phyloP scores from a whole-genome alignment of 331 rosid genomes.

The Arachis monticola region DNA sequence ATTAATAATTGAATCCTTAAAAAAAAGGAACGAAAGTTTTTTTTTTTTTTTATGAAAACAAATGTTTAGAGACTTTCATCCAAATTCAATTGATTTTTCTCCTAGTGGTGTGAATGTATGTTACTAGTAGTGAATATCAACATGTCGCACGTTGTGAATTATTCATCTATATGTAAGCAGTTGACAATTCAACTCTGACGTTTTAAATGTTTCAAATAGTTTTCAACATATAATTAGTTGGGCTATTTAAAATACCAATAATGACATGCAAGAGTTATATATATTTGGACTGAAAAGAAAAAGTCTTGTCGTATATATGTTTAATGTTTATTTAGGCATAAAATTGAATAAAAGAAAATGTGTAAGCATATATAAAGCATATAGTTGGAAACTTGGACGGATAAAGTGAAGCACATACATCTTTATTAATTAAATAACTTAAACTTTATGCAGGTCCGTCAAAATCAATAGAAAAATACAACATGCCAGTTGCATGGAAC shows the following conservation, averaged over 20 bases:
- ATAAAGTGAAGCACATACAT: background rate
- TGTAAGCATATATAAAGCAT: too few species aligned
- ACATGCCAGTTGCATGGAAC: background rate
- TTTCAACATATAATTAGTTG: background rate
- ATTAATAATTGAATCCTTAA: too few species aligned
- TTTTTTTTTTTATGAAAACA: background rate
- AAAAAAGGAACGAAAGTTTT: too few species aligned
- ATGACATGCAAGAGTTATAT: background rate
- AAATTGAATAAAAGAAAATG: too few species aligned
- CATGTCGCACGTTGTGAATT: background rate
- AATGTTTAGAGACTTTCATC: background rate
- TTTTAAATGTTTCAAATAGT: constrained; percentile 1
- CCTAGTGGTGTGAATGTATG: too few species aligned
- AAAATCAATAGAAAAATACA: background rate
- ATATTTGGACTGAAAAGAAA: background rate
- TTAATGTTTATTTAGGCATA: constrained; percentile 2
- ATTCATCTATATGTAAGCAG: background rate
- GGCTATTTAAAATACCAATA: background rate
- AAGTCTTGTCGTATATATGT: background rate
- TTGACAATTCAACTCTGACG: background rate
- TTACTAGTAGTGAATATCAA: background rate
- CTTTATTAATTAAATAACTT: too few species aligned
- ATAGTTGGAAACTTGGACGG: background rate
- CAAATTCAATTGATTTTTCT: background rate
- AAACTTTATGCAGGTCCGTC: background rate